Evolutionary conservation across 192 early-diverging fungal genomes (phyloP).

Genomic region (Chytriomyces hyalinus): DNA sequence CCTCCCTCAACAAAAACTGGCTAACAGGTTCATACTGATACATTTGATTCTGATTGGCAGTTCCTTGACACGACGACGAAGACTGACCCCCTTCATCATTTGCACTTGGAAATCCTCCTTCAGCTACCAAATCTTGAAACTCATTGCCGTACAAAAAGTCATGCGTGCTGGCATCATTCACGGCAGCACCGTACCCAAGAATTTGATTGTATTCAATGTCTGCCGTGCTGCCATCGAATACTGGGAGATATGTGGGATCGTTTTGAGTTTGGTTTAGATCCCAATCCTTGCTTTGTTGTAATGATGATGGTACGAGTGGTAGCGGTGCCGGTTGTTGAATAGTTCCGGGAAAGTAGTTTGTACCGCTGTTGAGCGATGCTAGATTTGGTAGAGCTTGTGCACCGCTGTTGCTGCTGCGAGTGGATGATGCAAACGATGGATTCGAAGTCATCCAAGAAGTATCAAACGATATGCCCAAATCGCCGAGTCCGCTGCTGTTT

Average conservation of each 20-base stretch:
- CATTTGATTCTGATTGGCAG: neutral
- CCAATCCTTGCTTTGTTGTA: no score
- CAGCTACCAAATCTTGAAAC: neutral
- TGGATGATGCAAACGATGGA: no score
- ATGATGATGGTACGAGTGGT: no score
- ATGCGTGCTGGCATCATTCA: constrained; percentile 20
- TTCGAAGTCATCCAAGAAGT: no score
- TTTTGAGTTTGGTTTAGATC: no score
- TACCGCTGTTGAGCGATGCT: no score
- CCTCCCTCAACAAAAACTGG: constrained; percentile 29
- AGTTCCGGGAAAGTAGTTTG: no score
- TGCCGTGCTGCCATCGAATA: constrained; percentile 26
- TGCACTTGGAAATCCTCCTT: neutral
- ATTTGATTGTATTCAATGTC: constrained; percentile 20
- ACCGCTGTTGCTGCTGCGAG: no score
- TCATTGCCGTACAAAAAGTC: constrained; percentile 28
- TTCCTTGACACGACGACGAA: neutral
- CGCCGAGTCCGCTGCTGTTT: no score
- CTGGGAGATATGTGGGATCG: constrained; percentile 29
- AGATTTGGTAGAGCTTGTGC: no score
- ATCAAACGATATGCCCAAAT: no score
- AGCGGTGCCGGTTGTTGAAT: no score
- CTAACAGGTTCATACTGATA: constrained; percentile 35
- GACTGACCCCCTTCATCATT: neutral
- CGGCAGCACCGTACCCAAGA: constrained; percentile 24